Evolutionary conservation across 176 grass and related monocot genomes (phyloP).

Genomic region (Cocos nucifera): DNA sequence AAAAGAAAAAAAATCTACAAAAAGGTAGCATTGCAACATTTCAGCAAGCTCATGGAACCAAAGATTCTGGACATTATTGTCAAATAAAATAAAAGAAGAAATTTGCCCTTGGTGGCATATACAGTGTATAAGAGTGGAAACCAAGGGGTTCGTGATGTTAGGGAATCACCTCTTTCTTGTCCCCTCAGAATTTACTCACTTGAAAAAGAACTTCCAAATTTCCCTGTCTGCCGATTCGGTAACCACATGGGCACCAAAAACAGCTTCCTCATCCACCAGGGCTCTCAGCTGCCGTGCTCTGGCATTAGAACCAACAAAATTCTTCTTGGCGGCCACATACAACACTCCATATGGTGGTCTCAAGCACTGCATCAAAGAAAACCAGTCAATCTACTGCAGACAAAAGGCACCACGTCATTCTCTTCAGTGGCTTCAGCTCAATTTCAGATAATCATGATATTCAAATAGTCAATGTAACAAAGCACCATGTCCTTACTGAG

Average conservation of each 20-base stretch:
- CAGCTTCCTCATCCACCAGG: conserved; percentile 74
- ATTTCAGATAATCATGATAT: too few species aligned
- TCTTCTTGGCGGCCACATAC: conserved; percentile 75
- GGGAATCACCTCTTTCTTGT: conserved; percentile 11
- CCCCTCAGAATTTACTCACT: conserved; percentile 21
- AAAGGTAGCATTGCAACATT: too few species aligned
- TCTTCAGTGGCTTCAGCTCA: too few species aligned
- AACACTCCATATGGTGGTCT: conserved; percentile 77
- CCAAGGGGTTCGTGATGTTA: conserved; percentile 6
- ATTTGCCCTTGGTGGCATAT: conserved; percentile 30
- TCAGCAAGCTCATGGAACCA: too few species aligned
- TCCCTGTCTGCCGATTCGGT: conserved; percentile 52
- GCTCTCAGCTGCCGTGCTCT: conserved; percentile 51
- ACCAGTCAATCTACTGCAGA: not conserved
- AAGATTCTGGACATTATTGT: conserved; percentile 18
- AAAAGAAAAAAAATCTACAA: too few species aligned
- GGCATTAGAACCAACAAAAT: conserved; percentile 57
- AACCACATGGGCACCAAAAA: conserved; percentile 62
- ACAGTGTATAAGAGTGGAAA: conserved; percentile 23
- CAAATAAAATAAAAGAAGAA: conserved; percentile 59
- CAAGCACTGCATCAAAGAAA: conserved; percentile 49
- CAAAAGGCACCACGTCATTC: too few species aligned
- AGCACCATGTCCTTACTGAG: too few species aligned
- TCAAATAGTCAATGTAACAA: too few species aligned
- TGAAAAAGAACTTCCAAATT: conserved; percentile 95